Percentiles rank a stretch among this genome's conserved stretches.
Evolutionary conservation across 192 early-diverging fungal species (phyloP).

Genomic region (Gryganskiella cystojenkinii): DNA sequence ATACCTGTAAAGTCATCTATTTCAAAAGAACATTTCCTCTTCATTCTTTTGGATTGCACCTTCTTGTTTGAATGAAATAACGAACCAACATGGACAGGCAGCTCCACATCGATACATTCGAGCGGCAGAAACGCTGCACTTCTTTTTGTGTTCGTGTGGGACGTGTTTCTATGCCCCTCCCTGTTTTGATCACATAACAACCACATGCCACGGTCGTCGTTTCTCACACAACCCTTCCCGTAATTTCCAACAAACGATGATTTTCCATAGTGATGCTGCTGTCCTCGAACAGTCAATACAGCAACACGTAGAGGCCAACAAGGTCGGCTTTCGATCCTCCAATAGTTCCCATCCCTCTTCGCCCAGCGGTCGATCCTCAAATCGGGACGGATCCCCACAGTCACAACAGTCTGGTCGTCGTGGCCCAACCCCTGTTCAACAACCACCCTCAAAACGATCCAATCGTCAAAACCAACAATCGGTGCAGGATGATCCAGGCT

Average conservation of each 20-base stretch:
- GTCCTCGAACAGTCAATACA: conserved; percentile 47
- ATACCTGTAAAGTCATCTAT: conserved; percentile 26
- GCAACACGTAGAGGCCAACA: conserved; percentile 50
- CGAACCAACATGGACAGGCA: no score
- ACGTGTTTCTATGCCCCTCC: no score
- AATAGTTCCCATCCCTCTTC: conserved; percentile 31
- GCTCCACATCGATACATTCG: no score
- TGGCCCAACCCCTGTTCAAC: conserved; percentile 20
- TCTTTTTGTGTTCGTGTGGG: no score
- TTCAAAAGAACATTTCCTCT: no score
- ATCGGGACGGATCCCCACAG: conserved; percentile 21
- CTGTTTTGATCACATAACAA: no score
- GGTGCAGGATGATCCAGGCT: conserved; percentile 26
- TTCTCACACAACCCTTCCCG: no score
- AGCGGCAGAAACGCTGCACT: no score
- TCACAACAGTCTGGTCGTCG: conserved; percentile 4
- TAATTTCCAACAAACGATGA: no score
- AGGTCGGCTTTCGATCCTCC: conserved; percentile 42
- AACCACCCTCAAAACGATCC: conserved; percentile 7
- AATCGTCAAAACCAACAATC: conserved; percentile 18
- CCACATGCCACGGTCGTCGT: no score
- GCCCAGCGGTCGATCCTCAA: conserved; percentile 13
- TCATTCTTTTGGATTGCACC: no score
- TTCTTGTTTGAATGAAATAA: no score
- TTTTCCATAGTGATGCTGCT: conserved; percentile 32